Base-by-base conservation (phyloP, 805 yeast genomes). In the Cyberlindnera xishuangbannaensis region DNA sequence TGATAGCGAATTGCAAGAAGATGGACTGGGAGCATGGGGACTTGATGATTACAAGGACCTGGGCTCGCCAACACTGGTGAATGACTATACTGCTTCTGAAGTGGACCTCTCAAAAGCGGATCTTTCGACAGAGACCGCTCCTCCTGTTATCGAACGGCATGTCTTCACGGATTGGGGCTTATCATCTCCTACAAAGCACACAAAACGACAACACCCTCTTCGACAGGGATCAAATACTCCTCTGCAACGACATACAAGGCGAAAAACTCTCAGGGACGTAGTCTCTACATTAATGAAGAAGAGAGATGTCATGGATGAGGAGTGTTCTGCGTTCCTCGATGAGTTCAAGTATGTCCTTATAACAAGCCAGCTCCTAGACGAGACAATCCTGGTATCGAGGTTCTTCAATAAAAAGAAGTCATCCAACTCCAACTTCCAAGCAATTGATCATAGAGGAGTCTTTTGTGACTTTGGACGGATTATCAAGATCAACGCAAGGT, bases 271-370 rank as follows among this genome's bases (percentile, higher is more conserved):
- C 14, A 22, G 31, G 17, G 34, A 33, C 5, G 27, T 30, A 10
- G 22, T 37, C 27, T 17, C 14, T 13, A 5, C 22, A 15, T 16
- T 37, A 17, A 23, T 30, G 27, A 27, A 30, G 34, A 37, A 37
- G 23, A 22, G 18, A 18, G 31, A 23, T 17, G 17, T 31, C 6
- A 37, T 37, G 38, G 19, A 10, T 9, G 41, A 37, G 24, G 41
- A 37, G 27, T 30, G 25, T 8, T 13, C 29, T 5, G 37, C 37
- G 27, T 74, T 73, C 43, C 41, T 61, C 18, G 80, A 75, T 36
- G 72, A 72, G 41, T 70, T 73, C 41, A 62, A 72, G 28, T 75
- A 73, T 46, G 50, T 61, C 4, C 48, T 74, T 2, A 62, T 73
- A 6, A 64, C 76, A 4, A 69, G 76, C 7, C 69, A 65, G 34